Conservation (phyloP, 176 grass and related monocot genomes). For the Ananas comosus region DNA sequence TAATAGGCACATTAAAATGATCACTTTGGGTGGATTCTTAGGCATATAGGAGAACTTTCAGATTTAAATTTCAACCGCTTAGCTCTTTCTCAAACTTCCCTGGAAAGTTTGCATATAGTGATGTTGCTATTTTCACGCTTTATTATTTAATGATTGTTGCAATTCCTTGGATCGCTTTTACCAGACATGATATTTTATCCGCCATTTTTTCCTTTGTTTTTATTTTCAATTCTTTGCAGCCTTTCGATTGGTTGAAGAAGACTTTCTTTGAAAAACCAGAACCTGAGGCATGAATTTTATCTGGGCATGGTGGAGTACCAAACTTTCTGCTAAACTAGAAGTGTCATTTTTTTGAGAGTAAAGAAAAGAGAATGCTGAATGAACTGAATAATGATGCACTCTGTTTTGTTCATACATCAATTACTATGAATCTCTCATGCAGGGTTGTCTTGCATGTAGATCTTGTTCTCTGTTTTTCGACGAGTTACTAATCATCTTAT, state of each 20-base stretch:
- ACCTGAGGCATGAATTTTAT: slow-evolving; percentile 23
- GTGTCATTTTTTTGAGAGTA: not conserved
- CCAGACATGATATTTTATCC: not conserved
- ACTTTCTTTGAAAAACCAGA: slow-evolving; percentile 29
- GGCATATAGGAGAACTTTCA: too few relatives aligned
- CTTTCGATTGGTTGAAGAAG: slow-evolving; percentile 49
- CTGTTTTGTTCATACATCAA: not conserved
- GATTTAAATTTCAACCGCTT: too few relatives aligned
- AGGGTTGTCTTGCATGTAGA: not conserved
- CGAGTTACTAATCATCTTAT: not conserved
- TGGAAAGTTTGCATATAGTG: too few relatives aligned
- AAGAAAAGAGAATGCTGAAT: not conserved
- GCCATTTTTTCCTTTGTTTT: not conserved
- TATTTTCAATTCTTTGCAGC: slow-evolving; percentile 20
- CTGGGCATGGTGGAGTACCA: not conserved
- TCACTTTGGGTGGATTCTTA: too few relatives aligned
- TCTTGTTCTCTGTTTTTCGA: not conserved
- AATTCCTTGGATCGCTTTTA: not conserved
- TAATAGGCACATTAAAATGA: too few relatives aligned
- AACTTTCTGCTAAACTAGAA: not conserved
- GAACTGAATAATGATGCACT: not conserved
- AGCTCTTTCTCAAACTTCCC: too few relatives aligned
- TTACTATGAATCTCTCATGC: not conserved
- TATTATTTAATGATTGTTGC: not conserved
- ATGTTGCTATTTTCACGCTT: not conserved